A percentile compares a stretch with the other conserved stretches of the same genome.
Conservation (phyloP, 805 yeast species). For the Suhomyces kilbournensis region DNA sequence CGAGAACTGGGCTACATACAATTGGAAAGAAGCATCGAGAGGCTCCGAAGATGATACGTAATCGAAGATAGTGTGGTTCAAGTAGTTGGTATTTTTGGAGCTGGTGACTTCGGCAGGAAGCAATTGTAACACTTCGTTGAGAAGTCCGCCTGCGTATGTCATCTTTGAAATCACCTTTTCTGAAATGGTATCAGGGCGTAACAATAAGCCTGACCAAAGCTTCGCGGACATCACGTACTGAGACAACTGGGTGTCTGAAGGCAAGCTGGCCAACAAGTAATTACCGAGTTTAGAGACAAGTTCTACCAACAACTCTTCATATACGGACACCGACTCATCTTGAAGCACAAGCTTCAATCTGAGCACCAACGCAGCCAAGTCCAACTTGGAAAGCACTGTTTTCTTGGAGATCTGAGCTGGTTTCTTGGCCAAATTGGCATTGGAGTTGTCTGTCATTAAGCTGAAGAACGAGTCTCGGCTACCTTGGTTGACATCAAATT, state of each 20-base stretch:
- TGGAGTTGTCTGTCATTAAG: slow-evolving; percentile 10
- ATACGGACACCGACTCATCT: slow-evolving; percentile 19
- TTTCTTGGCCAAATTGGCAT: slow-evolving; percentile 3
- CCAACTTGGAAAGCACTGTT: slow-evolving; percentile 45
- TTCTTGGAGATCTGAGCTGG: slow-evolving; percentile 16
- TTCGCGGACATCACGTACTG: slow-evolving; percentile 16
- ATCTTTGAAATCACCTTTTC: slow-evolving; percentile 17
- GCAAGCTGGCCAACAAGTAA: slow-evolving; percentile 16
- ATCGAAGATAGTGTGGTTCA: not conserved
- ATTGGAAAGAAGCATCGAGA: slow-evolving; percentile 13
- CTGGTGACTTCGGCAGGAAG: slow-evolving; percentile 11
- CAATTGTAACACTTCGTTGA: slow-evolving; percentile 37
- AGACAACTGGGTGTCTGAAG: slow-evolving; percentile 10
- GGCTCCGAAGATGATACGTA: not conserved
- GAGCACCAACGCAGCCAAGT: slow-evolving; percentile 44
- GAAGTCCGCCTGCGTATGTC: slow-evolving; percentile 24
- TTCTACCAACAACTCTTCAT: slow-evolving; percentile 24
- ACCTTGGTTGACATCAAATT: not conserved
- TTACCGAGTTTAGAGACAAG: slow-evolving; percentile 47
- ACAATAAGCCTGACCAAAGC: slow-evolving; percentile 23
- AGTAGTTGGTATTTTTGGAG: not conserved
- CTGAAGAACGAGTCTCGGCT: slow-evolving; percentile 12
- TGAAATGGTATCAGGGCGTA: not conserved
- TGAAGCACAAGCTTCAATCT: slow-evolving; percentile 33
- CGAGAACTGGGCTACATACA: slow-evolving; percentile 15